These are phyloP conservation scores for Chaetoceros tenuissimus DNA, from an alignment of 108 stramenopile genomes.

Conservation along the genomic window DNA sequence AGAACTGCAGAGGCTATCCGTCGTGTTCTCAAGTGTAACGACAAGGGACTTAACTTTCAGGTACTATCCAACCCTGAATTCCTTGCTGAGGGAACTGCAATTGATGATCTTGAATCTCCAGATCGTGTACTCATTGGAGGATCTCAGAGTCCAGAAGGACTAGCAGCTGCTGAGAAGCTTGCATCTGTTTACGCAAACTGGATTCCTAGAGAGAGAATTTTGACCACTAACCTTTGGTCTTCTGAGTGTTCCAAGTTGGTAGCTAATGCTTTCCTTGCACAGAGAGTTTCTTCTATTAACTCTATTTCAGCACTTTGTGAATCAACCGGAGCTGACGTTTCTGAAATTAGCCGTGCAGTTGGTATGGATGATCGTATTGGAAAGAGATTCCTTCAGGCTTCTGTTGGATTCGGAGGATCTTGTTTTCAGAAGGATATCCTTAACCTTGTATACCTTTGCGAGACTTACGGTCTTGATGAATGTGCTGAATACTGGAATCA, in stretches of 20 bases:
- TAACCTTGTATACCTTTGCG: constrained; percentile 98
- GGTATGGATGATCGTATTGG: constrained; percentile 98
- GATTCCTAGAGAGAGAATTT: constrained; percentile 90
- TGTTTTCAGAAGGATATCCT: constrained; percentile 99
- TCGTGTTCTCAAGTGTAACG: constrained; percentile 90
- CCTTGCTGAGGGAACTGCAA: constrained; percentile 99
- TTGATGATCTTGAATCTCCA: constrained; percentile 88
- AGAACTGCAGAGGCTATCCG: constrained; percentile 94
- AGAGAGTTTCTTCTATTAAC: constrained; percentile 98
- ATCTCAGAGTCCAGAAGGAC: constrained; percentile 85
- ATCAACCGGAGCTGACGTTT: constrained; percentile 95
- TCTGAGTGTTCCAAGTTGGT: constrained; percentile 99
- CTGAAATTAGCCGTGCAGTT: constrained; percentile 93
- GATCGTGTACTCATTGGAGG: constrained; percentile 98
- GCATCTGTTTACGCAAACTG: constrained; percentile 89
- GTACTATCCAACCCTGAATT: constrained; percentile 98
- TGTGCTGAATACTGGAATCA: constrained; percentile 99
- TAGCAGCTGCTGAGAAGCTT: constrained; percentile 70
- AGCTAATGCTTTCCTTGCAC: constrained; percentile 98
- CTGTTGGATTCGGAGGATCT: constrained; percentile 97
- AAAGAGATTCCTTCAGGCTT: constrained; percentile 92
- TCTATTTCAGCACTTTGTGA: constrained; percentile 99
- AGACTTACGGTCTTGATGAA: constrained; percentile 92
- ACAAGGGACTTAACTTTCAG: constrained; percentile 90
- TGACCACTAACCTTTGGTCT: constrained; percentile 98